Conservation (phyloP, 768 basidiomycete genomes). For the Lactifluus rugatus region DNA sequence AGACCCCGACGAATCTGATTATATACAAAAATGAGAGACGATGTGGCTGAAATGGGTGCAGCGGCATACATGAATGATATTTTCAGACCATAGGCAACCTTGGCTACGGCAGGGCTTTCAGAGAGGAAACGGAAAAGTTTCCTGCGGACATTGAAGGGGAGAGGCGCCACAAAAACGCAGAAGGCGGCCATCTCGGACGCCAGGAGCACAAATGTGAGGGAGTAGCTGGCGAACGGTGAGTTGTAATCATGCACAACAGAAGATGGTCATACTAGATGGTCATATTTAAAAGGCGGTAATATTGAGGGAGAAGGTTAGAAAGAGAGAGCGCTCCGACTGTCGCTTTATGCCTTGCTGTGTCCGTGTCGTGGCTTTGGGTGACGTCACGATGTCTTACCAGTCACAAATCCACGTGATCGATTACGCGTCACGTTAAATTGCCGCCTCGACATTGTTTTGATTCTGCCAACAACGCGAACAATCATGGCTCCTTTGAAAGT, state of each 20-base stretch:
- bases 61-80: constrained; percentile 79
- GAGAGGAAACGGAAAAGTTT: constrained; percentile 62
- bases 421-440: constrained; percentile 7
- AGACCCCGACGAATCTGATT: constrained; percentile 65
- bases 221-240: constrained; percentile 43
- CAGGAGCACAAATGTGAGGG: constrained; percentile 71
- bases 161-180: constrained; percentile 71
- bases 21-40: background rate
- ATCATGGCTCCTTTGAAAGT: constrained; percentile 64
- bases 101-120: constrained; percentile 62
- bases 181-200: constrained; percentile 83
- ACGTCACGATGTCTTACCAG: constrained; percentile 1
- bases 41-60: background rate
- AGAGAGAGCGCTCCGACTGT: too few relatives aligned
- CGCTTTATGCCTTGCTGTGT: background rate
- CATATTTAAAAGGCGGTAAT: constrained; percentile 27
- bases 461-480: background rate
- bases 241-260: background rate
- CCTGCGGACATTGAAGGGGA: constrained; percentile 71
- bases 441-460: background rate
- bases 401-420: constrained; percentile 10
- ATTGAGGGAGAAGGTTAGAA: background rate
- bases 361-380: background rate
- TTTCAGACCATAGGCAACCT: constrained; percentile 84
- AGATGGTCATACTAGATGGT: constrained; percentile 36